Percentiles rank a stretch among this genome's conserved stretches.
Evolutionary conservation across 768 basidiomycete genomes (phyloP).

Genomic region (Favolaschia claudopus): DNA sequence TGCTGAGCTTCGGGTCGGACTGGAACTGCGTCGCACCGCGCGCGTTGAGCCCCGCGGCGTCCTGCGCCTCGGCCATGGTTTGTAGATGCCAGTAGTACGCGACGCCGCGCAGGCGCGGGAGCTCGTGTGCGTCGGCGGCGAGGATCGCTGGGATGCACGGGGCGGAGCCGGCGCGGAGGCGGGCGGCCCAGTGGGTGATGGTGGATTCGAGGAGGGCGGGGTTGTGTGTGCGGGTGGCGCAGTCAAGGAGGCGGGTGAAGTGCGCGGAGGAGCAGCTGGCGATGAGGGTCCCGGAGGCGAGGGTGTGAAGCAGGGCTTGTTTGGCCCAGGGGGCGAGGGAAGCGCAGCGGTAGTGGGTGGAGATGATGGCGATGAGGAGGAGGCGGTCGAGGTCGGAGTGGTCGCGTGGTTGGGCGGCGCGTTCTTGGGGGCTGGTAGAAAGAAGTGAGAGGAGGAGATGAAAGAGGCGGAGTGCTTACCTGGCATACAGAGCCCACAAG

Average conservation of each 20-base stretch:
- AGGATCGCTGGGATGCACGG: slow-evolving; percentile 49
- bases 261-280: slow-evolving; percentile 44
- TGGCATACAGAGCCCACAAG: neutral
- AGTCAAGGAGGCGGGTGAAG: slow-evolving; percentile 41
- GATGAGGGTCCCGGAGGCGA: slow-evolving; percentile 35
- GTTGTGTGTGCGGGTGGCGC: slow-evolving; percentile 32
- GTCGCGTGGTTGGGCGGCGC: slow-evolving; percentile 48
- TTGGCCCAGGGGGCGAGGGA: slow-evolving; percentile 54
- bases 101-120: slow-evolving; percentile 41
- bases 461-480: no score
- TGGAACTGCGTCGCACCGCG: slow-evolving; percentile 41
- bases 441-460: no score
- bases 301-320: slow-evolving; percentile 40
- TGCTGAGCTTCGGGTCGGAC: slow-evolving; percentile 44
- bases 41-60: slow-evolving; percentile 19
- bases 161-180: slow-evolving; percentile 38
- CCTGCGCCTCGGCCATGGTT: slow-evolving; percentile 41
- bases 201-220: slow-evolving; percentile 32
- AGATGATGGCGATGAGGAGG: slow-evolving; percentile 53
- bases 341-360: slow-evolving; percentile 57
- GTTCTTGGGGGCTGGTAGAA: slow-evolving; percentile 50
- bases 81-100: slow-evolving; percentile 49
- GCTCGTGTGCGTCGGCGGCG: slow-evolving; percentile 40
- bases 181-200: slow-evolving; percentile 38
- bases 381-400: slow-evolving; percentile 50